Evolutionary conservation across 2,329 filamentous ascomycete species (phyloP).

Genomic region (Penicillium sp.): DNA sequence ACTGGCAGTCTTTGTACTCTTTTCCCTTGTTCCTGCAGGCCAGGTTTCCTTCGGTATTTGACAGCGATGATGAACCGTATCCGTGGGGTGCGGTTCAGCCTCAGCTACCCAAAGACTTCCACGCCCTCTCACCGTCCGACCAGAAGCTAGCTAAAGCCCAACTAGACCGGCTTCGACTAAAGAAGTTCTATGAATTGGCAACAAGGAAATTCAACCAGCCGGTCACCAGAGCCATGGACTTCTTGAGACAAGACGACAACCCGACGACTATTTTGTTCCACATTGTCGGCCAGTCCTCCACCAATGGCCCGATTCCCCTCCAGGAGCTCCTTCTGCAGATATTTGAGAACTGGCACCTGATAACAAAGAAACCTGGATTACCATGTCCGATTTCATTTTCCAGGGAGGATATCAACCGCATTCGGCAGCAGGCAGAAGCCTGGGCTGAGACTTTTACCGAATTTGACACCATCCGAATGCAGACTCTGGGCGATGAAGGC

Average conservation of each 20-base stretch:
- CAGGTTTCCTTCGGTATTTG: constrained; percentile 1
- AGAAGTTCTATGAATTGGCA: constrained; percentile 3
- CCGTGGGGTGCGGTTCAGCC: constrained; percentile 1
- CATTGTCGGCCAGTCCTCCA: constrained; percentile 2
- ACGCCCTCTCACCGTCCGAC: constrained; percentile 1
- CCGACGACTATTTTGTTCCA: too few relatives aligned
- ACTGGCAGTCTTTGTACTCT: constrained; percentile 3
- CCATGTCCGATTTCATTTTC: constrained; percentile 20
- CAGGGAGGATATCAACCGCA: constrained; percentile 15
- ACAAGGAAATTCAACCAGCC: constrained; percentile 2
- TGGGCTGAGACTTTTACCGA: constrained; percentile 21
- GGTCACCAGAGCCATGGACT: constrained; percentile 1
- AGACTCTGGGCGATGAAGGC: constrained; percentile 21
- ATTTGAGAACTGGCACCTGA: constrained; percentile 21
- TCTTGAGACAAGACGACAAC: constrained; percentile 1
- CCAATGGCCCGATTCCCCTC: constrained; percentile 2
- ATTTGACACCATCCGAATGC: constrained; percentile 14
- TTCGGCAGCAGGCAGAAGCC: constrained; percentile 12
- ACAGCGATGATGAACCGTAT: constrained; percentile 2
- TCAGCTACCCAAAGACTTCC: constrained; percentile 1
- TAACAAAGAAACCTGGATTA: constrained; percentile 9
- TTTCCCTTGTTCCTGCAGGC: constrained; percentile 2
- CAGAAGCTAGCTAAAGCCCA: neutral
- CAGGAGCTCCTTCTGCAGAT: constrained; percentile 24
- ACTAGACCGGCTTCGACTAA: neutral